Evolutionary conservation across 495 filamentous ascomycete species (phyloP).

Genomic region (Penicillium goetzii): DNA sequence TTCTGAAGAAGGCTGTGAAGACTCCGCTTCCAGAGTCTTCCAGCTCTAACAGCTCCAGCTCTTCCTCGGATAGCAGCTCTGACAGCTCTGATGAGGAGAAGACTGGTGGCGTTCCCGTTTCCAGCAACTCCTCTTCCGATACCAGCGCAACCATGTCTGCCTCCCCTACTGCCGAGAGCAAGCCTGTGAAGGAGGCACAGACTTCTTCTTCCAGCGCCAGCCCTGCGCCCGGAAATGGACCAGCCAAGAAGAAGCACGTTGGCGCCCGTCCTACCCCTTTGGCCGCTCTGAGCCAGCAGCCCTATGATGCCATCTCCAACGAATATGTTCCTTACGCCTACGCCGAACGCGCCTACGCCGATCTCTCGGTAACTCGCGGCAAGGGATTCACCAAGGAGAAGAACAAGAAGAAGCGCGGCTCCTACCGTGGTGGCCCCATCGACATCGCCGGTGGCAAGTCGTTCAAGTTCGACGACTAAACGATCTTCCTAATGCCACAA

Average conservation of each 20-base stretch:
- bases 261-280: slow-evolving; percentile 51
- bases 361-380: slow-evolving; percentile 86
- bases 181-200: slow-evolving; percentile 36
- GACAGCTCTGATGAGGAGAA: slow-evolving; percentile 33
- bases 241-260: slow-evolving; percentile 54
- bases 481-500: not conserved
- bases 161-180: slow-evolving; percentile 35
- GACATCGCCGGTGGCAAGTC: slow-evolving; percentile 69
- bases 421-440: slow-evolving; percentile 82
- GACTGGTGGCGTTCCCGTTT: slow-evolving; percentile 20
- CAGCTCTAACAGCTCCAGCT: slow-evolving; percentile 31
- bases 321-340: slow-evolving; percentile 83
- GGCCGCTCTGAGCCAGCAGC: slow-evolving; percentile 49
- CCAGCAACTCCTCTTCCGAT: slow-evolving; percentile 29
- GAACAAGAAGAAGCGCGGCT: slow-evolving; percentile 90
- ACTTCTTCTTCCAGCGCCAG: slow-evolving; percentile 46
- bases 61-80: slow-evolving; percentile 29
- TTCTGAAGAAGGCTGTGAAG: slow-evolving; percentile 54
- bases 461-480: slow-evolving; percentile 86
- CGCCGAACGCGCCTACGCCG: slow-evolving; percentile 81
- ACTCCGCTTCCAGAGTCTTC: slow-evolving; percentile 55
- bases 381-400: slow-evolving; percentile 99
- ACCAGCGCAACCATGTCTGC: slow-evolving; percentile 40
- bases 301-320: slow-evolving; percentile 61
- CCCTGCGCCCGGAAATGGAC: slow-evolving; percentile 49